Base-by-base conservation (phyloP, 768 basidiomycete genomes). In the Calocybe gangraenosa region DNA sequence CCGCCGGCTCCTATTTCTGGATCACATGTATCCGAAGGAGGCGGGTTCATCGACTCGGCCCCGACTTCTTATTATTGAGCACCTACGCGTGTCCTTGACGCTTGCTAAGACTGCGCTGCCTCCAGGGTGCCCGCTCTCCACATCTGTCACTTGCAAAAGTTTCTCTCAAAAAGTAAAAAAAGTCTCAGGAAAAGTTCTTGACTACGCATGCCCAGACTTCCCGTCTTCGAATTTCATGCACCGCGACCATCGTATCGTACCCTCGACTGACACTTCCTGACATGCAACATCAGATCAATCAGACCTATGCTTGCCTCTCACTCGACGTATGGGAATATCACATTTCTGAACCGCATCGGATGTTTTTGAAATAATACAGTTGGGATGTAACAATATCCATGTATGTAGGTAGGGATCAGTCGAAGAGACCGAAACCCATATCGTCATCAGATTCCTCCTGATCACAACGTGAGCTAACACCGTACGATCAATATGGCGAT, bases 341-440 rank as follows among this genome's bases (percentile, higher is more conserved):
- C 25, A 28, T 11, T 28, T 28, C 25, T 5, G 25, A 28, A 28
- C 25, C 25, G 25, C 25, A 11, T 28, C 6, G 4, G 2, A 23
- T 4, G n/a, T 3, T 39, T 25, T 14, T 15, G 30, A 22, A 9
- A 18, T 22, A 38, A 37, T 52, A 41, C 39, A 48, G 25, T 51
- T 44, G 44, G 35, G n/a, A 31, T 42, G 25, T 21, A 37, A 37
- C 36, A 14, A 38, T 45, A 52, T 28, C 47, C 45, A 34, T 37
- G 39, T 23, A 44, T 45, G 51, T 50, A 53, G 30, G 44, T 25
- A 46, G 33, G 31, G 35, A 52, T 55, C 84, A 96, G 76, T 96
- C 93, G 78, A 96, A 96, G 53, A 96, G 80, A 74, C 93, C 93
- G 70, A 97, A 97, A 76, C 93, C 92, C 92, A 96, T 96, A 73